Base-by-base conservation (phyloP, 2,329 filamentous ascomycete species). In the Xylaria sp. region DNA sequence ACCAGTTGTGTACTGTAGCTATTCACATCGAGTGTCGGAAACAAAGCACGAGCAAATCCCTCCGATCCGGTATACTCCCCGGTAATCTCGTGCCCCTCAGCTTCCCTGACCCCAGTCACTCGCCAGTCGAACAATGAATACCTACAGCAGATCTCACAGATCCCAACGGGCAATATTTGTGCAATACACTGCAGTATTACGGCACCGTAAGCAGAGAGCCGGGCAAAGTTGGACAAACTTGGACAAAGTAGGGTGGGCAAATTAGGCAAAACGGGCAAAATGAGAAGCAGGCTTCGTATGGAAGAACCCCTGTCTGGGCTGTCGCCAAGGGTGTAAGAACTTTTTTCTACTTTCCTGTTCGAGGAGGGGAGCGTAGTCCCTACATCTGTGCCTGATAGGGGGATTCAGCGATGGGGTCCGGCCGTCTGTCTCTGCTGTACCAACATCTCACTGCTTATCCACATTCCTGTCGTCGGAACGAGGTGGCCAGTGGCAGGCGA, bases 261-360 rank as follows among this genome's bases (percentile, higher is more conserved):
- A 62, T 20, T 25, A 46, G 64, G 57, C 57, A 56, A 62, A 63
- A 20, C 48, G 9, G 50, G 32, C n/a, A 60, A 64, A 63, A 34
- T 44, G 64, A 23, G n/a, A 65, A 39, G 66, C 66, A 69, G 48
- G 63, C 66, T 62, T 69, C 66, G 66, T 69, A 63, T 69, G 62
- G 66, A 37, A 59, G n/a, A 5, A 50, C 25, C 41, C 61, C 61
- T 58, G 56, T 32, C 18, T 25, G 10, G 56, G 39, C 25, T 56
- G 50, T 37, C 52, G 51, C 50, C 66, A 46, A 51, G 69, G 69
- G 58, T 65, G 41, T 25, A 44, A 50, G 32, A 65, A 34, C 52
- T 63, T 51, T 62, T 57, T 57, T 34, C 28, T 57, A 69, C 56
- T 63, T 69, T 55, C 69, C 69, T 61, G 37, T 66, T 69, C 44